Base-by-base conservation (phyloP, 805 yeast genomes). In the Scheffersomyces ergatensis region DNA sequence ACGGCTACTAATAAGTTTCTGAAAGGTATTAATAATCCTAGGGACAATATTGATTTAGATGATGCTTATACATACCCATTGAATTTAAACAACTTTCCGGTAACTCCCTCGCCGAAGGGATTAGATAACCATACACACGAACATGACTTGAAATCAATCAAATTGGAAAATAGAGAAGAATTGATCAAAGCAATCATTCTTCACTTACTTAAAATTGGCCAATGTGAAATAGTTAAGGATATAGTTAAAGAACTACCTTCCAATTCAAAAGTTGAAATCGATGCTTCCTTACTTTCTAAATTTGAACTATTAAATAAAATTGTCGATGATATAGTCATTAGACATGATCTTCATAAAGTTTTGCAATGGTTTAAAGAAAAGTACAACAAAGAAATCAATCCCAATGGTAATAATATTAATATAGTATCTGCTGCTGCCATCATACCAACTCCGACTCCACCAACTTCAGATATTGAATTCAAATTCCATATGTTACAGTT, bases 51-150 rank as follows among this genome's bases (percentile, higher is more conserved):
- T 25, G 63, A 63, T 39, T 47, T 70, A 25, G 75, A 69, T 48
- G 71, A 64, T 15, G 72, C 74, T 6, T 69, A 70, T 46, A 58
- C 66, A 1, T 70, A 60, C 40, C 71, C 72, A 0, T 52, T 70
- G 39, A 51, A 49, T 42, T 50, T 68, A 35, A 48, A 59, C 37
- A 55, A 61, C 31, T 50, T 46, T 31, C 70, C 71, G 4, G 31
- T 43, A 44, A 48, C 35, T 38, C 38, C 25, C n/a, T 38, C 20
- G 37, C 34, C 27, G 30, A 9, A 9, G 6, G 24, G 24, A 2
- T 6, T 12, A 6, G 25, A 16, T 7, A 24, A 20, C 19, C 15
- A 23, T n/a, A 16, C 18, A 1, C 24, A 11, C 2, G 51, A 47
- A 26, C 15, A 35, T 12, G 39, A 40, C 19, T 14, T 46, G 29